Percentiles rank a stretch among this genome's conserved stretches.
Evolutionary conservation across 2,329 filamentous ascomycete species (phyloP).

Genomic region (Tolypocladium amazonense): DNA sequence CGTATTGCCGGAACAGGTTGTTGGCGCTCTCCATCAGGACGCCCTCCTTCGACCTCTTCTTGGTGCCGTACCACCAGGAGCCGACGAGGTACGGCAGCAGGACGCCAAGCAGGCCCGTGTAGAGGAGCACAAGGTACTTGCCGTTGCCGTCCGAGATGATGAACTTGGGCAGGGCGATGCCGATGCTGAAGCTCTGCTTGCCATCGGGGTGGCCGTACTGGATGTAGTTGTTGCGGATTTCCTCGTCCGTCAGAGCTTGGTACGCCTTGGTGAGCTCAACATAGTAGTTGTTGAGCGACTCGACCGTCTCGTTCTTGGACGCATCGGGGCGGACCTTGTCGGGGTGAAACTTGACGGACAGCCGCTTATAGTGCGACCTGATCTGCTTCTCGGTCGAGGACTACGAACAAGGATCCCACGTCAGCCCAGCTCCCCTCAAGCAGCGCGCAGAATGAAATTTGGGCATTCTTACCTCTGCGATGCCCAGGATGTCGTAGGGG

Average conservation of each 20-base stretch:
- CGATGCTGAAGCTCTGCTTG: conserved; percentile 96
- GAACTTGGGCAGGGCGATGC: conserved; percentile 88
- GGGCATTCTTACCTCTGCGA: conserved; percentile 56
- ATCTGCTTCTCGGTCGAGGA: conserved; percentile 81
- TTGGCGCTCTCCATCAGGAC: conserved; percentile 89
- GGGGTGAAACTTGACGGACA: conserved; percentile 81
- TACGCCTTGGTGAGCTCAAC: conserved; percentile 97
- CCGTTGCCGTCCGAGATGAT: conserved; percentile 89
- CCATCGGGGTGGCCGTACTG: conserved; percentile 95
- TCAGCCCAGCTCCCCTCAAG: not conserved
- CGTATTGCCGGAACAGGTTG: conserved; percentile 87
- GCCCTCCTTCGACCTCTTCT: conserved; percentile 85
- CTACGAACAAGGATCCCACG: conserved; percentile 25
- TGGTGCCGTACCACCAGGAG: conserved; percentile 97
- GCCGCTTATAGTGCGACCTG: conserved; percentile 78
- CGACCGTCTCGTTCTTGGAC: conserved; percentile 78
- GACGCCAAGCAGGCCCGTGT: conserved; percentile 79
- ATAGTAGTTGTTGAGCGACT: conserved; percentile 76
- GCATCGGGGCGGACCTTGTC: conserved; percentile 83
- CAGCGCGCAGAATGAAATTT: not conserved
- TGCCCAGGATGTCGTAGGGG: conserved; percentile 86
- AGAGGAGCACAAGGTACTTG: conserved; percentile 88
- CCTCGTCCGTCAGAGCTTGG: conserved; percentile 94
- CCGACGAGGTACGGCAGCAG: conserved; percentile 87
- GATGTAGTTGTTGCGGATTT: conserved; percentile 92